These are phyloP conservation scores for Ilex aquifolium DNA, from an alignment of 257 asterid genomes.

Conservation along the genomic window DNA sequence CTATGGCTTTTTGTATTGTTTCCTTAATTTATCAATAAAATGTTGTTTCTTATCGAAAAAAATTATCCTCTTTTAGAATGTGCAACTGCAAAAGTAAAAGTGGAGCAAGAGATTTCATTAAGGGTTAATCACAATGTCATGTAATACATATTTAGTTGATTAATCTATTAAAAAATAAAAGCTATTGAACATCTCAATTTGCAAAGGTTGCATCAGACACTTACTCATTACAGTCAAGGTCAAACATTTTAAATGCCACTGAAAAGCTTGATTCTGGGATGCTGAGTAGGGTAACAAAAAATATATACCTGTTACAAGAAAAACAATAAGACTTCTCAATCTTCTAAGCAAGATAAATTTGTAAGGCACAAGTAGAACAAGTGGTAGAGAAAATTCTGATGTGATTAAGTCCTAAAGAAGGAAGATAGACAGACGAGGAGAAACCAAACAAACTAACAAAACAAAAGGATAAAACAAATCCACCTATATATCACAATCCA, in stretches of 20 bases:
- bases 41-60: no score
- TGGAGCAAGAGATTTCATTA: no score
- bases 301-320: constrained; percentile 63
- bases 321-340: constrained; percentile 16
- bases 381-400: no score
- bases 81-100: no score
- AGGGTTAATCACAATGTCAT: no score
- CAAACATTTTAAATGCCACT: constrained; percentile 94
- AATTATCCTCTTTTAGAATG: no score
- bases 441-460: constrained; percentile 2
- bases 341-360: neutral
- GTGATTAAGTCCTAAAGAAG: constrained; percentile 2
- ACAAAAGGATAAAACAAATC: neutral
- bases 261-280: constrained; percentile 91
- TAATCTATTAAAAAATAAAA: no score
- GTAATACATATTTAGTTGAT: no score
- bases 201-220: constrained; percentile 21
- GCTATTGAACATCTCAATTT: constrained; percentile 1
- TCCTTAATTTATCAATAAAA: no score
- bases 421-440: neutral
- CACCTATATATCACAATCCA: constrained; percentile 4
- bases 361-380: no score
- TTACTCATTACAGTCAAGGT: constrained; percentile 73
- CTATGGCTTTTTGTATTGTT: no score
- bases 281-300: constrained; percentile 83